Conservation (phyloP, 2,329 filamentous ascomycete genomes). For the Emergomyces orientalis region DNA sequence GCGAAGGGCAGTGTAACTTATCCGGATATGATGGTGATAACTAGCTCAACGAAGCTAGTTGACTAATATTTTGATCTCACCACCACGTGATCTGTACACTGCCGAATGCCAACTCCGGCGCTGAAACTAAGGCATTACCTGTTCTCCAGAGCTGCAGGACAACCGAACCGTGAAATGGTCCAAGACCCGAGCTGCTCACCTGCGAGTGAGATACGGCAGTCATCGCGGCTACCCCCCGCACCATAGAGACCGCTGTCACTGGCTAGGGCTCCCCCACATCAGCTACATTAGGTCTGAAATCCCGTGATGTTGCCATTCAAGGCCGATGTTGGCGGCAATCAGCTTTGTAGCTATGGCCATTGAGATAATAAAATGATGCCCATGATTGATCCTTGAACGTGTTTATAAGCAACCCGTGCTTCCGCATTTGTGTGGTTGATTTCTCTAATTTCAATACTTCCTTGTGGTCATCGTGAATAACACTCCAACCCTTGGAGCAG, state of each 20-base stretch:
- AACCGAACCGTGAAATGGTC: not conserved
- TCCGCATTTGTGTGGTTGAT: not conserved
- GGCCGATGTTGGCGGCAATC: not conserved
- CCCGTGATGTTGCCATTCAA: not conserved
- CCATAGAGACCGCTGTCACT: not conserved
- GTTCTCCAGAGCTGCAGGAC: not conserved
- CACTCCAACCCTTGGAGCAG: not conserved
- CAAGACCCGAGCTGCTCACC: not conserved
- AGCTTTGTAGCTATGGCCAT: not conserved
- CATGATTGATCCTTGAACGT: not conserved
- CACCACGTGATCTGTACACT: not conserved
- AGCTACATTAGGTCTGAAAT: not conserved
- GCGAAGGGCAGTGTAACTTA: not conserved
- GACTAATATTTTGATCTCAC: too few relatives aligned
- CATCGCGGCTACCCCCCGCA: not conserved
- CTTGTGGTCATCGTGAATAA: not conserved
- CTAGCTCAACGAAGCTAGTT: too few relatives aligned
- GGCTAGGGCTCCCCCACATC: not conserved
- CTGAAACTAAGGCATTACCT: not conserved
- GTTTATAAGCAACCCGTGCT: not conserved
- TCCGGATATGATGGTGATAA: not conserved
- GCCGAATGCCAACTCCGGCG: slow-evolving; percentile 1
- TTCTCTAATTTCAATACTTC: not conserved
- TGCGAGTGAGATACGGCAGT: not conserved
- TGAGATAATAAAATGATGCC: not conserved